A percentile compares a stretch with the other conserved stretches of the same genome.
phyloP scores from a whole-genome alignment of 257 asterid species.

The Nicotiana obtusifolia region DNA sequence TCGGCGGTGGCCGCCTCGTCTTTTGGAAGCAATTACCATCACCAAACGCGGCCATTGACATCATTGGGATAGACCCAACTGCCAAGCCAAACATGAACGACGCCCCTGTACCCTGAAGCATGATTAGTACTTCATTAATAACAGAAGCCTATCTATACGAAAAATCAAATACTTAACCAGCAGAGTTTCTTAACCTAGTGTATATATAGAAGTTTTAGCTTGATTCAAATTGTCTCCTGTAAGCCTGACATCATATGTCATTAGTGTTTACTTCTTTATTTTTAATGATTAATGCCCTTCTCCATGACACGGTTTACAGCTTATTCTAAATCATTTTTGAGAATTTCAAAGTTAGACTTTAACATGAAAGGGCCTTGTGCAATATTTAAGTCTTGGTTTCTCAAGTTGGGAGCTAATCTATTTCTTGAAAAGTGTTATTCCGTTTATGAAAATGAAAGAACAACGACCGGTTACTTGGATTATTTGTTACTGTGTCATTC shows the following conservation, averaged over 20 bases:
- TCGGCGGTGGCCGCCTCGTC: background rate
- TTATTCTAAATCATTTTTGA: background rate
- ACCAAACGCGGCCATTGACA: slow-evolving; percentile 7
- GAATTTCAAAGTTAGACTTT: background rate
- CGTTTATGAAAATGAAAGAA: background rate
- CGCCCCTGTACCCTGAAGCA: slow-evolving; percentile 9
- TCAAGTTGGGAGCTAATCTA: background rate
- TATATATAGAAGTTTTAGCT: background rate
- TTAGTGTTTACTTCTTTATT: background rate
- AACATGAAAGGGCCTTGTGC: background rate
- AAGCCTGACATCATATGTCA: background rate
- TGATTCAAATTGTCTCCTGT: background rate
- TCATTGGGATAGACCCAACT: slow-evolving; percentile 11
- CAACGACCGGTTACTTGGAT: background rate
- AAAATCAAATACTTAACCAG: background rate
- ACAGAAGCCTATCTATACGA: background rate
- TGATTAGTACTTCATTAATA: background rate
- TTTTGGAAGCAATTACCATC: slow-evolving; percentile 2
- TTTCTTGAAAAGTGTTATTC: background rate
- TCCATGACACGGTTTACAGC: background rate
- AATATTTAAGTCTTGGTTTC: background rate
- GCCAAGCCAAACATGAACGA: slow-evolving; percentile 7
- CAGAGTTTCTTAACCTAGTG: background rate
- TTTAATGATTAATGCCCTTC: background rate
- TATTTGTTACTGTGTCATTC: background rate